Evolutionary conservation across 805 yeast species (phyloP).

Genomic region (Alloascoidea hylecoeti): DNA sequence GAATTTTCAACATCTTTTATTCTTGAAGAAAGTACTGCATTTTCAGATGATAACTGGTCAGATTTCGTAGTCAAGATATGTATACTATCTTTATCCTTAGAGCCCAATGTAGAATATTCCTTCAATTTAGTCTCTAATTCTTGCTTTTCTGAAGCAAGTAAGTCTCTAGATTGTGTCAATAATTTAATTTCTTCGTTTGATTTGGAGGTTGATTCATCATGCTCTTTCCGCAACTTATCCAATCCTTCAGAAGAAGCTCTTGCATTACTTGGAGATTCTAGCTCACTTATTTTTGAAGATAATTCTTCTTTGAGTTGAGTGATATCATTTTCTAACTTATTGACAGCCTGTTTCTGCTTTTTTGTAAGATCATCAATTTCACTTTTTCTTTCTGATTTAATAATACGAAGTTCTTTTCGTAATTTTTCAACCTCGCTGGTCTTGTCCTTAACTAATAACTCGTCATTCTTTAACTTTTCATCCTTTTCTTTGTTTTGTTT

Average conservation of each 20-base stretch:
- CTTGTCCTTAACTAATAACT: constrained; percentile 2
- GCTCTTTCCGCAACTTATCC: not conserved
- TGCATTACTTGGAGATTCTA: not conserved
- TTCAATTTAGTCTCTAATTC: not conserved
- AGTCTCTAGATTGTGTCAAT: not conserved
- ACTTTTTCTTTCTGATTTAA: constrained; percentile 5
- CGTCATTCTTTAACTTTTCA: not conserved
- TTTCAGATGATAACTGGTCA: constrained; percentile 6
- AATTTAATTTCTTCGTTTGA: constrained; percentile 3
- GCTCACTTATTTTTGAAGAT: constrained; percentile 3
- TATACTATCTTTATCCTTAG: constrained; percentile 3
- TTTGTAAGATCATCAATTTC: constrained; percentile 7
- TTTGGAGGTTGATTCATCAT: constrained; percentile 1
- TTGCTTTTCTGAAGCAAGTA: not conserved
- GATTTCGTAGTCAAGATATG: too few relatives aligned
- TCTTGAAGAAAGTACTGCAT: constrained; percentile 7
- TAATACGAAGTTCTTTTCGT: constrained; percentile 4
- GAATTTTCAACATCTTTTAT: constrained; percentile 2
- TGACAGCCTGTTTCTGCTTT: constrained; percentile 4
- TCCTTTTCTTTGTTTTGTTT: constrained; percentile 7
- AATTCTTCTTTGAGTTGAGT: constrained; percentile 3
- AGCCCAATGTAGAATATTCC: not conserved
- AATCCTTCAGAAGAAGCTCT: not conserved
- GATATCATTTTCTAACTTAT: constrained; percentile 1
- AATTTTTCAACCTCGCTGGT: constrained; percentile 7